These are phyloP conservation scores for Glaciozyma antarctica DNA, from an alignment of 768 basidiomycete genomes.

Conservation along the genomic window DNA sequence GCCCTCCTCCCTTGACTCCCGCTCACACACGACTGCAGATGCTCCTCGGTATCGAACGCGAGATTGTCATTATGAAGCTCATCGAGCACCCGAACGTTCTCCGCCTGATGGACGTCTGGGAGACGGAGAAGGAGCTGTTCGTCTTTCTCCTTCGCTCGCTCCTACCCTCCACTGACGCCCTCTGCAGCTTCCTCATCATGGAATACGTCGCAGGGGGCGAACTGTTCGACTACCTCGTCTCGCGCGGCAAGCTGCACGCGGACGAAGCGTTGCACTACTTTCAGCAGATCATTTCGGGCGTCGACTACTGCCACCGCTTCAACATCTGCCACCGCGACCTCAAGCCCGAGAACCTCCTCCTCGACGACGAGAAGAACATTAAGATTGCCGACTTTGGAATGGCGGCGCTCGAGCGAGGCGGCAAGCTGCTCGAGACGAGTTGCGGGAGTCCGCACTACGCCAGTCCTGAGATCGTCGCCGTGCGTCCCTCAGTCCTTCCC, in stretches of 20 bases:
- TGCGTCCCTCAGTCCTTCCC: slow-evolving; percentile 21
- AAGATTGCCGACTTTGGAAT: slow-evolving; percentile 99
- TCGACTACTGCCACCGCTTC: slow-evolving; percentile 94
- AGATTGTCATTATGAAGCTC: slow-evolving; percentile 98
- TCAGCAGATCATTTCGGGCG: slow-evolving; percentile 87
- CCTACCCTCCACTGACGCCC: neutral
- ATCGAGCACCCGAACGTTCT: slow-evolving; percentile 97
- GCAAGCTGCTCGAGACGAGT: slow-evolving; percentile 78
- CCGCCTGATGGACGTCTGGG: slow-evolving; percentile 89
- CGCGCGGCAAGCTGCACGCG: slow-evolving; percentile 67
- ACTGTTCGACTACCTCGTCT: slow-evolving; percentile 91
- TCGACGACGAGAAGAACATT: slow-evolving; percentile 58
- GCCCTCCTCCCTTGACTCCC: slow-evolving; percentile 30
- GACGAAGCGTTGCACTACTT: slow-evolving; percentile 82
- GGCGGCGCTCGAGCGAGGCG: slow-evolving; percentile 86
- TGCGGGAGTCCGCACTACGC: slow-evolving; percentile 97
- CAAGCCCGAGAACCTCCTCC: slow-evolving; percentile 93
- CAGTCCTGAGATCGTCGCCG: slow-evolving; percentile 86
- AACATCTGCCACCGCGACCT: slow-evolving; percentile 97
- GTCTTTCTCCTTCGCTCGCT: neutral
- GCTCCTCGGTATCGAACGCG: slow-evolving; percentile 71
- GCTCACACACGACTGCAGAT: slow-evolving; percentile 39
- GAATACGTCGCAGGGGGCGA: slow-evolving; percentile 96
- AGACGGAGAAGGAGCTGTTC: slow-evolving; percentile 72
- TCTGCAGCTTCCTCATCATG: slow-evolving; percentile 63